Percentiles rank a stretch among this genome's conserved stretches.
These are phyloP conservation scores for Colletotrichum godetiae DNA, from an alignment of 2,329 filamentous ascomycete species.

Conservation along the genomic window DNA sequence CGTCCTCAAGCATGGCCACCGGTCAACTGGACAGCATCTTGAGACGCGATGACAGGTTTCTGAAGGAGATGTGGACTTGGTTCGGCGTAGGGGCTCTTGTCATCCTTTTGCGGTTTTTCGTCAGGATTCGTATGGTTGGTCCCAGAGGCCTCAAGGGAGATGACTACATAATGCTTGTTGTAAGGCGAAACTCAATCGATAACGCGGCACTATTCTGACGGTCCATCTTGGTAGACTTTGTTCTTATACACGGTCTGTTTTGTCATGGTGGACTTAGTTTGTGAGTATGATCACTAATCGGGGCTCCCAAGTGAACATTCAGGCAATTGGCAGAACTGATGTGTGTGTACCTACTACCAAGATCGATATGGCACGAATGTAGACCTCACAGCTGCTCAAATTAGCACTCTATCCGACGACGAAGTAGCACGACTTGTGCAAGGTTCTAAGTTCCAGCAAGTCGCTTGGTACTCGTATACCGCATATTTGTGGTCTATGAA, in stretches of 20 bases:
- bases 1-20: background rate
- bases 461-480: constrained; percentile 53
- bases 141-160: constrained; percentile 50
- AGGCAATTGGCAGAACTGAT: background rate
- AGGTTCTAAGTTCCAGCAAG: constrained; percentile 51
- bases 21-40: constrained; percentile 10
- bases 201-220: background rate
- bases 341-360: background rate
- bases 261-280: constrained; percentile 47
- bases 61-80: constrained; percentile 45
- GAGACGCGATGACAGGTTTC: constrained; percentile 37
- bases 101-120: constrained; percentile 46
- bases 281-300: constrained; percentile 34
- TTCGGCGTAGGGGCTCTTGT: constrained; percentile 46
- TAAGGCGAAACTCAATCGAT: constrained; percentile 19
- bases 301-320: too few species aligned
- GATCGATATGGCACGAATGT: constrained; percentile 27
- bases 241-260: constrained; percentile 49
- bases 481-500: constrained; percentile 49
- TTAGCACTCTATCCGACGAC: constrained; percentile 36
- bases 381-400: constrained; percentile 16
- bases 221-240: constrained; percentile 8
- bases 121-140: constrained; percentile 51
- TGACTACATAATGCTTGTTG: constrained; percentile 49
- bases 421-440: constrained; percentile 43